phyloP scores from a whole-genome alignment of 495 filamentous ascomycete species.

The Apodospora peruviana region DNA sequence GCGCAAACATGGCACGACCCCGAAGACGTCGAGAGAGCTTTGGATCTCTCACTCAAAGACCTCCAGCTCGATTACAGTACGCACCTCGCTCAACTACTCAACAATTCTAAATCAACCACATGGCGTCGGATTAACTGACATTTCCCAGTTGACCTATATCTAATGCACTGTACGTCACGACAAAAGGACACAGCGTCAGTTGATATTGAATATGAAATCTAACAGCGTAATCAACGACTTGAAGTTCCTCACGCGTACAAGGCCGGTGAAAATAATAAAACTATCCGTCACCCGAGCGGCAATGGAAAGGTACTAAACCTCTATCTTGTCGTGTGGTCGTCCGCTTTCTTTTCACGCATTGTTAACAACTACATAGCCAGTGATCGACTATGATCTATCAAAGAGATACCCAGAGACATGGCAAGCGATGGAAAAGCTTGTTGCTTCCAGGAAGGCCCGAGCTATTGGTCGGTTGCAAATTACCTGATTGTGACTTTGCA shows the following conservation, averaged over 20 bases:
- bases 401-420: constrained; percentile 28
- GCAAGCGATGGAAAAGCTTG: constrained; percentile 30
- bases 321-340: neutral
- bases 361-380: constrained; percentile 5
- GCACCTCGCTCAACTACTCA: too few species aligned
- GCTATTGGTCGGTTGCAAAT: constrained; percentile 26
- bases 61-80: constrained; percentile 25
- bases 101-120: neutral
- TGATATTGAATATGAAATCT: too few species aligned
- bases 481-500: too few species aligned
- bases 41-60: constrained; percentile 19
- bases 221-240: too few species aligned
- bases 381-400: constrained; percentile 28
- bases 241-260: constrained; percentile 33
- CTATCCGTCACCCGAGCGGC: constrained; percentile 28
- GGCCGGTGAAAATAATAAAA: constrained; percentile 19
- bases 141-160: constrained; percentile 26
- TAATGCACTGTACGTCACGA: constrained; percentile 28
- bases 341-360: too few species aligned
- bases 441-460: constrained; percentile 24
- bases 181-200: constrained; percentile 1
- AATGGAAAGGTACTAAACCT: constrained; percentile 21
- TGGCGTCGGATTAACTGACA: neutral
- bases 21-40: constrained; percentile 22
- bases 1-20: constrained; percentile 28